These are phyloP conservation scores for Huiozyma naganishii DNA, from an alignment of 805 yeast species.

Conservation along the genomic window DNA sequence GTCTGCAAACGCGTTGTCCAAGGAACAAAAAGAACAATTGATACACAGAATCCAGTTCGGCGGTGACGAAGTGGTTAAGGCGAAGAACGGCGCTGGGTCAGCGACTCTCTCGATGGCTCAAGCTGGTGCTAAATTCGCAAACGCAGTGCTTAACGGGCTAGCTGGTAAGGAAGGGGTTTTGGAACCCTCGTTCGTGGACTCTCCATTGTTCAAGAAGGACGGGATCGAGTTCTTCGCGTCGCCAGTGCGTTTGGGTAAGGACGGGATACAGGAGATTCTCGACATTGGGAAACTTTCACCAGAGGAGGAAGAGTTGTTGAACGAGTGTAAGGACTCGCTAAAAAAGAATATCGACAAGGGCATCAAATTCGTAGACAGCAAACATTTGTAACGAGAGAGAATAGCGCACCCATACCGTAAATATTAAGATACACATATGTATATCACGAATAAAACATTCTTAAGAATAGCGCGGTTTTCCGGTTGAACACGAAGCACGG, in stretches of 20 bases:
- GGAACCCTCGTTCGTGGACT: conserved; percentile 66
- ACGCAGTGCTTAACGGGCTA: conserved; percentile 53
- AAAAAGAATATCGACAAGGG: conserved; percentile 91
- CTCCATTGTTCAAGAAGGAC: conserved; percentile 72
- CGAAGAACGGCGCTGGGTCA: conserved; percentile 89
- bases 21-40: conserved; percentile 54
- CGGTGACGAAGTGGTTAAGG: conserved; percentile 92
- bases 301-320: conserved; percentile 78
- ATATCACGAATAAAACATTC: background rate
- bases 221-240: conserved; percentile 97
- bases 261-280: conserved; percentile 80
- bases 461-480: background rate
- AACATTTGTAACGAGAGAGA: conserved; percentile 2
- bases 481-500: background rate
- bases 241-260: conserved; percentile 83
- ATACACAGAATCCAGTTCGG: conserved; percentile 89
- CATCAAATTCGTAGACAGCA: conserved; percentile 54
- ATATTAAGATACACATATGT: background rate
- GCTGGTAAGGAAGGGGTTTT: conserved; percentile 53
- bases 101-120: conserved; percentile 91
- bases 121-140: conserved; percentile 73
- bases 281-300: conserved; percentile 58
- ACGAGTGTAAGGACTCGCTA: conserved; percentile 78
- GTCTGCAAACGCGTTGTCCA: conserved; percentile 44
- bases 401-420: background rate